Evolutionary conservation across 768 basidiomycete species (phyloP), one percentile per base, ranked within the genome.

Genomic region (Exidia glandulosa): DNA sequence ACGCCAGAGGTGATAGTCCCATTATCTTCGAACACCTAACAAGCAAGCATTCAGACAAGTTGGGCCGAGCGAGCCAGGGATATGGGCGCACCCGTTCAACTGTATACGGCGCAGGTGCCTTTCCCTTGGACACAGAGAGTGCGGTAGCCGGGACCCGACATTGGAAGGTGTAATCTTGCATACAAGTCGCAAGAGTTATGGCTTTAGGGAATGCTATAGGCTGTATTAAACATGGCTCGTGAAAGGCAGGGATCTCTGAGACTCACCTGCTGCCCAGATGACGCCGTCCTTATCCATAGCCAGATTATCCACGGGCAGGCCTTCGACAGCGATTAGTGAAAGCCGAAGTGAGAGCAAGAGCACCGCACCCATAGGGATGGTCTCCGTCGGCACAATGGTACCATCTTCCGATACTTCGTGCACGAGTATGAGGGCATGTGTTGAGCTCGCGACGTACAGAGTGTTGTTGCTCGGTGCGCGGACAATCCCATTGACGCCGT

Each of bases 21-120:
- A 60, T 83, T 75, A 68, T 89, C 85, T 68, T 87, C 83, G 61
- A 89, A 88, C 10, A 81, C 74, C 84, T 87, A 62, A 14, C 3
- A 50, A 33, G 61, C 29, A 19, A 48, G 45, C 13, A 29, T 52
- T 58, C 55, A 62, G 47, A 58, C 65, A 48, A 2, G 16, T 12
- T 14, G 0, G 6, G 9, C 23, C 10, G 2, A 37, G 36, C 10
- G 19, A 37, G 36, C 10, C 12, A 19, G 36, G 36, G 12, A 45
- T 2, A 6, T 10, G 16, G 58, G 41, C 66, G 10, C 67, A 83
- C 85, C 76, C 80, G 85, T 57, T 83, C 79, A 19, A 84, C 71
- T 32, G 73, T 76, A 64, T 77, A 82, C 64, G 74, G 31, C 74
- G 68, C 2, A 68, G 67, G 3, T 81, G 80, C 9, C 70, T 76